Conservation (phyloP, 176 grass and related monocot species). For the Triticum dicoccoides region DNA sequence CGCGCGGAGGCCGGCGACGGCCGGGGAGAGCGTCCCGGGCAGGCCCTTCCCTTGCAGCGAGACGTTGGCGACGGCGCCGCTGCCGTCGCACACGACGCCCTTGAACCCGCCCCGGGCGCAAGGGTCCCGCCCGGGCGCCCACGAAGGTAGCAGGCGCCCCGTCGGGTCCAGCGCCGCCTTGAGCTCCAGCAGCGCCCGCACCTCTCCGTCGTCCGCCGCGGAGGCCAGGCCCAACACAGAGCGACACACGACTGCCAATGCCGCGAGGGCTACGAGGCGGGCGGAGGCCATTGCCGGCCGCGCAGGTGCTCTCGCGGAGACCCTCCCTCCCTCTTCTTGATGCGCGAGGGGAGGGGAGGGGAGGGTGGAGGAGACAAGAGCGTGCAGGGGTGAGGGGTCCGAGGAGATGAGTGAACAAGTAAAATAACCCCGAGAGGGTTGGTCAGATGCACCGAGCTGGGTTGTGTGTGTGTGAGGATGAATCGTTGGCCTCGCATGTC, state of each 20-base stretch:
- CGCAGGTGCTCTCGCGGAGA: background rate
- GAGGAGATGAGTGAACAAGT: background rate
- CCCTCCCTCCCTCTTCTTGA: background rate
- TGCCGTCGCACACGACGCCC: constrained; percentile 75
- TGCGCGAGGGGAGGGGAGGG: background rate
- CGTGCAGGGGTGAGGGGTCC: constrained; percentile 17
- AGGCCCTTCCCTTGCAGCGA: constrained; percentile 91
- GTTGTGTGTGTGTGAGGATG: background rate
- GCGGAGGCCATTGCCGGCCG: constrained; percentile 10
- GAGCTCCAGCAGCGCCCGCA: constrained; percentile 69
- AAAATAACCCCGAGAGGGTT: constrained; percentile 8
- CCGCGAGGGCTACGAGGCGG: constrained; percentile 11
- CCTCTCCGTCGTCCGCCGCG: constrained; percentile 40
- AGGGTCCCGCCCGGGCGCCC: constrained; percentile 59
- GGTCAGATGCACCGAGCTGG: background rate
- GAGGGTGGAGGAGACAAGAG: background rate
- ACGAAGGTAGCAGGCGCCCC: constrained; percentile 56
- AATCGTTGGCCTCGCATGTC: background rate
- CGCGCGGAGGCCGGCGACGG: constrained; percentile 51
- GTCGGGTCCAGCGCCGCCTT: constrained; percentile 60
- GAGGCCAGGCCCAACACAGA: background rate
- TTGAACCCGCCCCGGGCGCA: constrained; percentile 54
- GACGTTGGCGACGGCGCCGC: constrained; percentile 80
- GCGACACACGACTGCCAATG: background rate
- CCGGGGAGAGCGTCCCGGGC: constrained; percentile 65